Percentiles rank a stretch among this genome's conserved stretches.
Conservation (phyloP, 1,284 basidiomycete species). For the Thecaphora thlaspeos region DNA sequence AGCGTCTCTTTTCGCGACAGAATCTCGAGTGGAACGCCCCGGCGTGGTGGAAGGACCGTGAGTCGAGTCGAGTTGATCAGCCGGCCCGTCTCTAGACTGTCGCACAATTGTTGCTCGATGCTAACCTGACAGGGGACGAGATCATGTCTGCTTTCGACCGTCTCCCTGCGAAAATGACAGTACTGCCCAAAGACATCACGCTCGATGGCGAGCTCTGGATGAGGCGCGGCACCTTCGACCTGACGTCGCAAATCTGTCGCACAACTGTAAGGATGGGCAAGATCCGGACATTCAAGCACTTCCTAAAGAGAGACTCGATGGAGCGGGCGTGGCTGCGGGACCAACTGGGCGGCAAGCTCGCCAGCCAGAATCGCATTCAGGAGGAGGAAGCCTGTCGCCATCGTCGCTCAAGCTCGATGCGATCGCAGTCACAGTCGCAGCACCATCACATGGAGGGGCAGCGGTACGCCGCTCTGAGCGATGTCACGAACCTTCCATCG, state of each 20-base stretch:
- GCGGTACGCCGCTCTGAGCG: no score
- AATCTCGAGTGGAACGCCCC: conserved; percentile 68
- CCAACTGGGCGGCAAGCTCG: conserved; percentile 59
- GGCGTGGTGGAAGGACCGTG: conserved; percentile 66
- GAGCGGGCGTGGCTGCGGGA: conserved; percentile 30
- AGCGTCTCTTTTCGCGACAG: conserved; percentile 65
- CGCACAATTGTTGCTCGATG: neutral
- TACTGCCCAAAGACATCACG: conserved; percentile 65
- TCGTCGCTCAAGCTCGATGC: neutral
- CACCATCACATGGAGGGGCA: no score
- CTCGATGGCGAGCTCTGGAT: conserved; percentile 65
- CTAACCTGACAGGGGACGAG: no score
- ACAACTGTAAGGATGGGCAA: conserved; percentile 38
- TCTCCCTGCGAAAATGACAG: conserved; percentile 55
- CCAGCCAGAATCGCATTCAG: conserved; percentile 24
- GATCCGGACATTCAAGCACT: conserved; percentile 20
- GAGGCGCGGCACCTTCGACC: conserved; percentile 38
- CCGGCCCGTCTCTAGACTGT: neutral
- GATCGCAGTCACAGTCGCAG: neutral
- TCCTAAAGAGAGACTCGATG: conserved; percentile 24
- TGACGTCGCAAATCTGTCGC: conserved; percentile 32
- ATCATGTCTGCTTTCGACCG: neutral
- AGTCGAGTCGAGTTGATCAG: conserved; percentile 30
- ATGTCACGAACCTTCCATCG: no score
- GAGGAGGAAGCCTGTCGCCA: conserved; percentile 1